Evolutionary conservation across 169 alveolate genomes (phyloP).

Genomic region (Plasmodium sp.): DNA sequence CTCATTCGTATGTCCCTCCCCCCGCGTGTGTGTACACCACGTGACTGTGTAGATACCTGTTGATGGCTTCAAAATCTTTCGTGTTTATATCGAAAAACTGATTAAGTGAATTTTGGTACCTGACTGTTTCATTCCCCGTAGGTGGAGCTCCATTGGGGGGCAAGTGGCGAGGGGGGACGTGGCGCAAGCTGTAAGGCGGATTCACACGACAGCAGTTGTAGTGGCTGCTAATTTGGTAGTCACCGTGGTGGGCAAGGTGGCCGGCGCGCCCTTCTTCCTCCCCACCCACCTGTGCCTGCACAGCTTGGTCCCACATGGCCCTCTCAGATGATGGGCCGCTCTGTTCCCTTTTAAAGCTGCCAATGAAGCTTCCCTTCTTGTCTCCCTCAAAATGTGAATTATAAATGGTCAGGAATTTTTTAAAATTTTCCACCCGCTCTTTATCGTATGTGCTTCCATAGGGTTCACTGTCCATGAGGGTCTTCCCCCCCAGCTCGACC

Average conservation of each 20-base stretch:
- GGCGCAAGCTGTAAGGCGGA: background rate
- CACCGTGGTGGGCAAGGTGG: background rate
- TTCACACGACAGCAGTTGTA: background rate
- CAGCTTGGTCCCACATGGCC: background rate
- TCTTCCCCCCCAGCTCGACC: background rate
- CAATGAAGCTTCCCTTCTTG: background rate
- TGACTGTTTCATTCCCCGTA: background rate
- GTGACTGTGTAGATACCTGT: constrained; percentile 10
- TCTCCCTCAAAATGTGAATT: constrained; percentile 2
- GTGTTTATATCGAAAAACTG: constrained; percentile 53
- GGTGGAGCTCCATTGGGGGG: background rate
- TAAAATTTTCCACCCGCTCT: constrained; percentile 18
- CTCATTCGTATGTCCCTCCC: background rate
- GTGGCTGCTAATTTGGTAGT: background rate
- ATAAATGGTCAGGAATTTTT: background rate
- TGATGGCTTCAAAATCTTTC: constrained; percentile 19
- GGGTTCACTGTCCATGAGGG: background rate
- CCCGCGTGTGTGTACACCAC: constrained; percentile 1
- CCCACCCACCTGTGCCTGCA: background rate
- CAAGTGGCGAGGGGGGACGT: background rate
- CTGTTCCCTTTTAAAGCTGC: background rate
- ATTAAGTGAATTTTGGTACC: constrained; percentile 34
- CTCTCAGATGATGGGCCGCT: background rate
- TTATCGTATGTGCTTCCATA: background rate
- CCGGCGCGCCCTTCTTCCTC: background rate